phyloP scores from a whole-genome alignment of 371 early-diverging fungal genomes.

The Modicella reniformis region DNA sequence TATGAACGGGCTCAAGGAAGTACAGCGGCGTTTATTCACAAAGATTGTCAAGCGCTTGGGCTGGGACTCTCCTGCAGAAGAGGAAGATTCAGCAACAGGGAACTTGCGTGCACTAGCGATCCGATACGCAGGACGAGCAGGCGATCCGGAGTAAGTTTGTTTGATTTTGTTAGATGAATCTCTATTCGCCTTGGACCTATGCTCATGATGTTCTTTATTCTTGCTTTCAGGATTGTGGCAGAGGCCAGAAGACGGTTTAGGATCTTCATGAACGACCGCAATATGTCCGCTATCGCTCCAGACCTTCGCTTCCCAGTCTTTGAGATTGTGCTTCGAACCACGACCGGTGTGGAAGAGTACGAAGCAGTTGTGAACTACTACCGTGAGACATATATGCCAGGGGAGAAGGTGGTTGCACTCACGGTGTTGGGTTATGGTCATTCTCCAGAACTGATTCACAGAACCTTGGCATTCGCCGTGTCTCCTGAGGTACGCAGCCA shows the following conservation, averaged over 20 bases:
- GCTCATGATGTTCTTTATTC: background rate
- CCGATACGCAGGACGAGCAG: conserved; percentile 59
- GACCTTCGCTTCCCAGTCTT: conserved; percentile 87
- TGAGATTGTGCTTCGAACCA: conserved; percentile 75
- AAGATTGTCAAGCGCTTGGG: conserved; percentile 66
- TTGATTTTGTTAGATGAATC: too few species aligned
- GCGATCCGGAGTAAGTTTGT: conserved; percentile 54
- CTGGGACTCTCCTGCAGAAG: conserved; percentile 58
- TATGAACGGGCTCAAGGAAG: conserved; percentile 53
- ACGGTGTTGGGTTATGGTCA: conserved; percentile 77
- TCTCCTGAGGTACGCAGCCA: conserved; percentile 82
- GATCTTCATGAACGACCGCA: conserved; percentile 60
- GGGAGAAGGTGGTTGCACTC: conserved; percentile 84
- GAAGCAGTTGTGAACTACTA: conserved; percentile 80
- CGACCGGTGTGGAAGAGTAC: conserved; percentile 75
- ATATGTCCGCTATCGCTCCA: conserved; percentile 77
- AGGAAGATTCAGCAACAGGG: conserved; percentile 58
- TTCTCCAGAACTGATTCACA: conserved; percentile 65
- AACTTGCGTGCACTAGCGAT: conserved; percentile 62
- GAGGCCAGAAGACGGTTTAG: conserved; percentile 73
- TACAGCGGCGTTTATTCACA: conserved; percentile 64
- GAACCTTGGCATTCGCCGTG: conserved; percentile 73
- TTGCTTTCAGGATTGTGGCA: conserved; percentile 47
- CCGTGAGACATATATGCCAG: conserved; percentile 70
- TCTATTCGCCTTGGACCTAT: too few species aligned